Percentiles rank a stretch among this genome's conserved stretches.
phyloP scores from a whole-genome alignment of 208 protist genomes.

The Strigomonas culicis region DNA sequence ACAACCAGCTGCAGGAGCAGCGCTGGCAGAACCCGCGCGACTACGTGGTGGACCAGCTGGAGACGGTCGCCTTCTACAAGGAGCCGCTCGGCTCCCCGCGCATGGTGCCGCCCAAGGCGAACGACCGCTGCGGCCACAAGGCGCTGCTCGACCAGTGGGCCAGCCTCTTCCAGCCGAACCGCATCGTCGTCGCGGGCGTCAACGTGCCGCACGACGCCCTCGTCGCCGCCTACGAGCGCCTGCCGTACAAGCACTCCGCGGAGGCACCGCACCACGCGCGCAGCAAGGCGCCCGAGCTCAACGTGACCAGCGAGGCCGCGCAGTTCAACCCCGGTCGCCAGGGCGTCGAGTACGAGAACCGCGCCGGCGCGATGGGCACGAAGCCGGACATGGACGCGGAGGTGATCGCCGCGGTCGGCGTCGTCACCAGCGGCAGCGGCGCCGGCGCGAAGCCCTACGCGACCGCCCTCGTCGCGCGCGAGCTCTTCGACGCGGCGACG shows the following conservation, averaged over 20 bases:
- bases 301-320: slow-evolving; percentile 49
- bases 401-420: slow-evolving; percentile 72
- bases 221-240: slow-evolving; percentile 67
- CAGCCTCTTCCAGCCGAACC: slow-evolving; percentile 51
- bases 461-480: slow-evolving; percentile 56
- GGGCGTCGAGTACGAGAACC: slow-evolving; percentile 54
- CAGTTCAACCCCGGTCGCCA: slow-evolving; percentile 77
- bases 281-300: slow-evolving; percentile 25
- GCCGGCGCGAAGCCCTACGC: slow-evolving; percentile 51
- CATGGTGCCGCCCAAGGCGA: slow-evolving; percentile 57
- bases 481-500: slow-evolving; percentile 55
- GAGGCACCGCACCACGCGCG: slow-evolving; percentile 65
- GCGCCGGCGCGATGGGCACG: slow-evolving; percentile 70
- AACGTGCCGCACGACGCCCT: slow-evolving; percentile 81
- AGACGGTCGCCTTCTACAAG: slow-evolving; percentile 89
- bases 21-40: slow-evolving; percentile 77
- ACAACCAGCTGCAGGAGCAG: slow-evolving; percentile 78
- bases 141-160: slow-evolving; percentile 77
- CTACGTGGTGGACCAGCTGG: slow-evolving; percentile 69
- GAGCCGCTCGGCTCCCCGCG: slow-evolving; percentile 77
- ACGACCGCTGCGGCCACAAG: slow-evolving; percentile 74
- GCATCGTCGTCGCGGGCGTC: slow-evolving; percentile 71
- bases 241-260: slow-evolving; percentile 71
- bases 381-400: slow-evolving; percentile 81
- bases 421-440: slow-evolving; percentile 52